Percentiles rank a stretch among this genome's conserved stretches.
Evolutionary conservation across 2,329 filamentous ascomycete species (phyloP).

Genomic region (Aspergillus thermomutatus): DNA sequence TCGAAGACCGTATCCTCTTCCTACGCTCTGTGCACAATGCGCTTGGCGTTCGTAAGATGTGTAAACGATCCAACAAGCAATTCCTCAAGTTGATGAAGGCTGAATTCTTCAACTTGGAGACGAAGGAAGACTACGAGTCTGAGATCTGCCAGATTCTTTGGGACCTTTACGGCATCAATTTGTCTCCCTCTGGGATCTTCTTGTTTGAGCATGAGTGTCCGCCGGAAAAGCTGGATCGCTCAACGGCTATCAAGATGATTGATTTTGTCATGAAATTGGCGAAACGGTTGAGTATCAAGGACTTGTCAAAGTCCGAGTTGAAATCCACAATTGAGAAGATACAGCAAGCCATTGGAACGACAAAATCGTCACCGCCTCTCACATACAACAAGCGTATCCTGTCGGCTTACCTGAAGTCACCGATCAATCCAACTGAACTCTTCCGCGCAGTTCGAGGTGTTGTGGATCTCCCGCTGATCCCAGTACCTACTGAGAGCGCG

Average conservation of each 20-base stretch:
- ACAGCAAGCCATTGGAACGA: conserved; percentile 74
- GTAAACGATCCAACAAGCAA: conserved; percentile 78
- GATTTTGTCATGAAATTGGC: conserved; percentile 81
- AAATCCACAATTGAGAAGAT: conserved; percentile 90
- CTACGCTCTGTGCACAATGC: conserved; percentile 79
- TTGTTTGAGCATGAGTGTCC: conserved; percentile 73
- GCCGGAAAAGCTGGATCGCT: conserved; percentile 72
- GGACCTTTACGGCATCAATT: conserved; percentile 77
- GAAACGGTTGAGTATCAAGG: conserved; percentile 81
- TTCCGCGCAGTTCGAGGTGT: conserved; percentile 78
- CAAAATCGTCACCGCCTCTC: conserved; percentile 75
- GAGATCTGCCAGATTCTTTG: conserved; percentile 83
- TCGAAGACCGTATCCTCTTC: conserved; percentile 73
- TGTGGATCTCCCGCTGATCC: conserved; percentile 68
- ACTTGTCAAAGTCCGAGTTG: conserved; percentile 85
- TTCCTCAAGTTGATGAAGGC: conserved; percentile 87
- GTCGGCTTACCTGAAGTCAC: conserved; percentile 74
- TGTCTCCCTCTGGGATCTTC: conserved; percentile 66
- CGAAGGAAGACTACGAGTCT: conserved; percentile 77
- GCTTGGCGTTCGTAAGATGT: conserved; percentile 78
- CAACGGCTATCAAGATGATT: conserved; percentile 75
- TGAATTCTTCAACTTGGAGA: conserved; percentile 73
- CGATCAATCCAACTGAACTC: conserved; percentile 76
- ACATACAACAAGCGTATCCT: conserved; percentile 85
- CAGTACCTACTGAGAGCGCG: conserved; percentile 66